phyloP scores from a whole-genome alignment of 2,329 filamentous ascomycete species.

The Nothophoma quercina region DNA sequence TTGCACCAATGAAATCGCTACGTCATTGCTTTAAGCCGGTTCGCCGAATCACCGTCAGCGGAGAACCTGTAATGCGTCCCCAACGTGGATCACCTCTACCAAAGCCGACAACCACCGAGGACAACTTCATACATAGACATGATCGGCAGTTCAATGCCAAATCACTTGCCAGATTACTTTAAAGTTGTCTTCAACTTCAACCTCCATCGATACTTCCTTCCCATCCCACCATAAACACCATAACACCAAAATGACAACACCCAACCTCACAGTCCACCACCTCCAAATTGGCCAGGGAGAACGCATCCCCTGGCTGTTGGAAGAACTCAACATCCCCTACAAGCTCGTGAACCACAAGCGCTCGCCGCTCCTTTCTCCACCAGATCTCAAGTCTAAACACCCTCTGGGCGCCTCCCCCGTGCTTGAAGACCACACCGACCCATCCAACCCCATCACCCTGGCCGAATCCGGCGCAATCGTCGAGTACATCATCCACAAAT shows the following conservation, averaged over 20 bases:
- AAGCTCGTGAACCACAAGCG: slow-evolving; percentile 57
- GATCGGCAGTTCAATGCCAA: background rate
- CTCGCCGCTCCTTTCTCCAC: slow-evolving; percentile 52
- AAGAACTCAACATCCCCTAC: slow-evolving; percentile 68
- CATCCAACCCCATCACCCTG: slow-evolving; percentile 59
- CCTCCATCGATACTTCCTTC: background rate
- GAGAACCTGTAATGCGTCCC: background rate
- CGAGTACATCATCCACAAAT: slow-evolving; percentile 67
- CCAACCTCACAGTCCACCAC: slow-evolving; percentile 47
- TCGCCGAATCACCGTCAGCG: slow-evolving; percentile 10
- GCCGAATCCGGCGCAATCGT: slow-evolving; percentile 67
- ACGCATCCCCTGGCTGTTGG: slow-evolving; percentile 69
- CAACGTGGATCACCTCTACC: slow-evolving; percentile 5
- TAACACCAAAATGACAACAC: slow-evolving; percentile 29
- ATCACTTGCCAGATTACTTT: too few relatives aligned
- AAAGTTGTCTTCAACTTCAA: too few relatives aligned
- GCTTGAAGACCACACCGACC: slow-evolving; percentile 60
- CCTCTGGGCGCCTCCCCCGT: slow-evolving; percentile 66
- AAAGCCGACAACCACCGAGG: slow-evolving; percentile 13
- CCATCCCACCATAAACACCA: background rate
- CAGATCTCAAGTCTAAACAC: slow-evolving; percentile 37
- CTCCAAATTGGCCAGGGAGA: slow-evolving; percentile 65
- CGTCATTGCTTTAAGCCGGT: background rate
- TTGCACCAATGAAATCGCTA: background rate
- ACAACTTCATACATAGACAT: background rate